Evolutionary conservation across 768 basidiomycete species (phyloP).

Genomic region (Leccinum boreale): DNA sequence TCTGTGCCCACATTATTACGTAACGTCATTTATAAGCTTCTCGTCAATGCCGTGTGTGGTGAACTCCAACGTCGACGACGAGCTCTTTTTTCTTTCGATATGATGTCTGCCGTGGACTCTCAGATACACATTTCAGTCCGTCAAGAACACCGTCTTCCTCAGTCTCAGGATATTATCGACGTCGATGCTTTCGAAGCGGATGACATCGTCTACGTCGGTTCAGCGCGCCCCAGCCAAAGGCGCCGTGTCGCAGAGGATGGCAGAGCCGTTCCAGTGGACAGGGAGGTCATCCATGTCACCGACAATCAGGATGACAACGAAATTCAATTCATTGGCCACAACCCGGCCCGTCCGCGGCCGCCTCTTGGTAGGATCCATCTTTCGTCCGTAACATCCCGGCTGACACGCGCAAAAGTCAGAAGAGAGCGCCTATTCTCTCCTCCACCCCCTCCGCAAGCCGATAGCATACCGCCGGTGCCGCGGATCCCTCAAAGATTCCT

Average conservation of each 20-base stretch:
- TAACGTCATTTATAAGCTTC: constrained; percentile 19
- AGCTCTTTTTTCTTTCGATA: neutral
- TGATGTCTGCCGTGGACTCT: constrained; percentile 23
- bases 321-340: constrained; percentile 26
- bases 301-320: constrained; percentile 42
- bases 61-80: constrained; percentile 22
- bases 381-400: neutral
- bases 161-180: constrained; percentile 39
- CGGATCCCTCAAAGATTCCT: constrained; percentile 39
- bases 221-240: constrained; percentile 25
- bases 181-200: constrained; percentile 41
- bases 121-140: neutral
- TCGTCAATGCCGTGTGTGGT: neutral
- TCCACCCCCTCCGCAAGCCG: constrained; percentile 43
- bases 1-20: constrained; percentile 30
- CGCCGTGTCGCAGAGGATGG: constrained; percentile 24
- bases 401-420: constrained; percentile 7
- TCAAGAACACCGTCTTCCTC: constrained; percentile 12
- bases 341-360: constrained; percentile 14
- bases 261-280: constrained; percentile 13
- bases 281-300: constrained; percentile 32
- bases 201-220: constrained; percentile 26
- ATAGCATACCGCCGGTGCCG: constrained; percentile 56
- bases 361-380: constrained; percentile 16
- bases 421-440: constrained; percentile 40